Percentiles rank a stretch among this genome's conserved stretches.
Conservation (phyloP, 495 filamentous ascomycete species). For the Aspergillus avenaceus region DNA sequence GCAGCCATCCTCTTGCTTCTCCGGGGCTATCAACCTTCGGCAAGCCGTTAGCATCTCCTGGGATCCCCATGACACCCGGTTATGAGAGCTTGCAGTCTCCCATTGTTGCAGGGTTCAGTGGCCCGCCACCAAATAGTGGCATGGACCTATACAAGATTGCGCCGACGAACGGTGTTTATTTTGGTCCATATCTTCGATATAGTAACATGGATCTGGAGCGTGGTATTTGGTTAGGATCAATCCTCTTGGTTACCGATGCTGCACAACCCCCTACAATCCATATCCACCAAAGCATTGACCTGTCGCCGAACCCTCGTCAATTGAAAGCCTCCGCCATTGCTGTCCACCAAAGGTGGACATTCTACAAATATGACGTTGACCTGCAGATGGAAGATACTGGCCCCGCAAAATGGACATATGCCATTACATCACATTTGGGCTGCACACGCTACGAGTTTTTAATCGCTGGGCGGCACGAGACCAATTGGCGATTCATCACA, state of each 20-base stretch:
- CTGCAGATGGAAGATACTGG: constrained; percentile 80
- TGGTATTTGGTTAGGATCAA: constrained; percentile 82
- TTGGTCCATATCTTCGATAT: constrained; percentile 92
- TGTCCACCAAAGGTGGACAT: constrained; percentile 87
- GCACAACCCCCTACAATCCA: constrained; percentile 96
- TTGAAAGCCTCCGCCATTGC: constrained; percentile 80
- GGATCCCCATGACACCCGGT: constrained; percentile 68
- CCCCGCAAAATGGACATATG: constrained; percentile 94
- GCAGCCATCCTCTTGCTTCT: constrained; percentile 66
- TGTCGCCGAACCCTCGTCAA: constrained; percentile 90
- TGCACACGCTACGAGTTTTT: constrained; percentile 97
- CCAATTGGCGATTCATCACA: constrained; percentile 93
- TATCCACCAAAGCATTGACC: constrained; percentile 84
- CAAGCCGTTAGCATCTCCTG: constrained; percentile 74
- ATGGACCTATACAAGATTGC: constrained; percentile 90
- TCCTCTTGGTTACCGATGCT: constrained; percentile 81
- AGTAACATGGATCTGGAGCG: constrained; percentile 95
- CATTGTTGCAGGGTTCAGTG: constrained; percentile 70
- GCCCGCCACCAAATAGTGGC: constrained; percentile 80
- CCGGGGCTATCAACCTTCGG: constrained; percentile 65
- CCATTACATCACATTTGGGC: constrained; percentile 92
- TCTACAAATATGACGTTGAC: constrained; percentile 94
- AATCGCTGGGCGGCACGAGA: constrained; percentile 87
- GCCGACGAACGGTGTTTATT: constrained; percentile 97
- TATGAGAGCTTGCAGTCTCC: constrained; percentile 72